Conservation (phyloP, 2,329 filamentous ascomycete species). For the Teratosphaeria zuluensis region DNA sequence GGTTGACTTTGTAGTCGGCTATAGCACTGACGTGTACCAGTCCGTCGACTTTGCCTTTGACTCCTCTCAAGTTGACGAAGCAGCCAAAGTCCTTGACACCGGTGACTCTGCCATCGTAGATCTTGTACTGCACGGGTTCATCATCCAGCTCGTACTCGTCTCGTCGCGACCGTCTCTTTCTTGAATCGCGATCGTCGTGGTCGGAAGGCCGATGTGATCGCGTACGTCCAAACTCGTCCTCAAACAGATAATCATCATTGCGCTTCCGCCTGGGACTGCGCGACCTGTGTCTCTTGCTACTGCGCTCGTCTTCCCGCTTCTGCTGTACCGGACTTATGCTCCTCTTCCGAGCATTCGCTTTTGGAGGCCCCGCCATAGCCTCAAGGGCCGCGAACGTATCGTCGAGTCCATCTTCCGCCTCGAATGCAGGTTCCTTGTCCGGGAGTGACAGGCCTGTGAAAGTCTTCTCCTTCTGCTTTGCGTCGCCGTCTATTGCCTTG, state of each 20-base stretch:
- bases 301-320: conserved; percentile 28
- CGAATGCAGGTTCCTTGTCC: conserved; percentile 55
- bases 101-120: conserved; percentile 84
- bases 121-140: conserved; percentile 67
- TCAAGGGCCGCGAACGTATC: conserved; percentile 92
- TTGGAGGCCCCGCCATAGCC: conserved; percentile 61
- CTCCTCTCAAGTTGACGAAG: conserved; percentile 84
- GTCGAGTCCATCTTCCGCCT: conserved; percentile 54
- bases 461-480: conserved; percentile 57
- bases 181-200: conserved; percentile 29
- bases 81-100: conserved; percentile 92
- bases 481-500: background rate
- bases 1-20: conserved; percentile 75
- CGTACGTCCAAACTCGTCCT: conserved; percentile 50
- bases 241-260: conserved; percentile 44
- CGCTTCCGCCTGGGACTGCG: conserved; percentile 21
- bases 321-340: conserved; percentile 48
- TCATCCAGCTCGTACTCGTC: conserved; percentile 74
- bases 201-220: conserved; percentile 33
- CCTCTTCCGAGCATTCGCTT: conserved; percentile 48
- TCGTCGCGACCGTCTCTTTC: conserved; percentile 36
- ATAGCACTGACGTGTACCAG: conserved; percentile 90
- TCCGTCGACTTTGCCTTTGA: conserved; percentile 82
- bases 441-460: conserved; percentile 85
- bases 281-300: conserved; percentile 28